A percentile compares a stretch with the other conserved stretches of the same genome.
Evolutionary conservation across 2,329 filamentous ascomycete species (phyloP).

Genomic region (Ascochyta pisi): DNA sequence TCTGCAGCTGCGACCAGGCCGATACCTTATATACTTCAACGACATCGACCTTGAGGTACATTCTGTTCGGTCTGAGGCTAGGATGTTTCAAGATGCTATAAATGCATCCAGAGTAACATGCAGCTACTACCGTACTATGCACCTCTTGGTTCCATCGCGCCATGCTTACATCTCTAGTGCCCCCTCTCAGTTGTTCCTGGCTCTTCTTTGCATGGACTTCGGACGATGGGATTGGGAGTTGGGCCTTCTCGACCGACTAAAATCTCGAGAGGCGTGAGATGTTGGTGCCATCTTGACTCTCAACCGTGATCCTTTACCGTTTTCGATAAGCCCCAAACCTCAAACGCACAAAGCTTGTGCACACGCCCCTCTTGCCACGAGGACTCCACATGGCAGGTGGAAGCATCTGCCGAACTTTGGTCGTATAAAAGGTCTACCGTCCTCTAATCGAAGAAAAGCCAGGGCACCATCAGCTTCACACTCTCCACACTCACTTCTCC

Average conservation of each 20-base stretch:
- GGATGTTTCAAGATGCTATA: neutral
- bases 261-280: neutral
- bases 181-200: neutral
- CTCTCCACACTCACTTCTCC: neutral
- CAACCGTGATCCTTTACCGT: slow-evolving; percentile 1
- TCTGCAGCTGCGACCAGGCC: no score
- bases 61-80: neutral
- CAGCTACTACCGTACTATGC: neutral
- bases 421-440: slow-evolving; percentile 5
- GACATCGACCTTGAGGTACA: neutral
- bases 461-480: neutral
- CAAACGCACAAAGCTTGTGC: slow-evolving; percentile 3
- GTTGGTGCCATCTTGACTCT: slow-evolving; percentile 1
- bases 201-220: neutral
- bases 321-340: slow-evolving; percentile 1
- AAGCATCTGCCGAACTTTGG: neutral
- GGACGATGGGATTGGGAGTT: slow-evolving; percentile 1
- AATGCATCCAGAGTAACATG: neutral
- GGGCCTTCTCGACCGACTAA: slow-evolving; percentile 1
- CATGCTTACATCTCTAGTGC: neutral
- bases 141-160: neutral
- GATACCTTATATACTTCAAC: neutral
- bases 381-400: neutral
- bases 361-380: slow-evolving; percentile 1
- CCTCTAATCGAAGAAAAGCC: neutral